These are phyloP conservation scores for Saccharum hybrid DNA, from an alignment of 202 grass and related monocot genomes.

Conservation along the genomic window DNA sequence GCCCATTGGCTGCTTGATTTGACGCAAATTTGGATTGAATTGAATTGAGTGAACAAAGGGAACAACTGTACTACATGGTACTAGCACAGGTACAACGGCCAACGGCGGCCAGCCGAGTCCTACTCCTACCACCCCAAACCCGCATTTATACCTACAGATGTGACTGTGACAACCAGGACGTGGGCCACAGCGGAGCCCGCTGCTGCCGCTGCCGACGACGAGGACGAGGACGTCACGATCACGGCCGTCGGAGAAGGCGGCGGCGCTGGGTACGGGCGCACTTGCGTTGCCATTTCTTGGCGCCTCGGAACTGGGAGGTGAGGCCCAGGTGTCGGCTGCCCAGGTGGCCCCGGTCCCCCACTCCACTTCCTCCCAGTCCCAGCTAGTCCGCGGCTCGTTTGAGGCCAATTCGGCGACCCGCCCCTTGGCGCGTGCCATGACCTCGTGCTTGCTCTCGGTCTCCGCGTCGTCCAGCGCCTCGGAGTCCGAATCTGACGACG, in stretches of 20 bases:
- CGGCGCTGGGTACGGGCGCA: not conserved
- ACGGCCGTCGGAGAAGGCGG: not conserved
- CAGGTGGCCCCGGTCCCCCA: slow-evolving; percentile 53
- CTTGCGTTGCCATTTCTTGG: slow-evolving; percentile 26
- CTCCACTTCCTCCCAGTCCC: slow-evolving; percentile 22
- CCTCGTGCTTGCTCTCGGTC: slow-evolving; percentile 43
- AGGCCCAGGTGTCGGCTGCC: slow-evolving; percentile 57
- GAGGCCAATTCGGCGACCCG: slow-evolving; percentile 76
- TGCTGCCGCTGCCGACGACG: not conserved
- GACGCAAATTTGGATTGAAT: slow-evolving; percentile 27
- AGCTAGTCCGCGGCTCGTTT: slow-evolving; percentile 37
- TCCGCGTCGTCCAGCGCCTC: slow-evolving; percentile 11
- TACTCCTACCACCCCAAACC: not conserved
- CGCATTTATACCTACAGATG: slow-evolving; percentile 17
- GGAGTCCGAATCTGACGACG: slow-evolving; percentile 57
- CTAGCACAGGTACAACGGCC: slow-evolving; percentile 21
- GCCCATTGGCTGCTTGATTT: not conserved
- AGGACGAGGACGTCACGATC: slow-evolving; percentile 8
- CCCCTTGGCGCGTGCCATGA: slow-evolving; percentile 62
- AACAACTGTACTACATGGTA: slow-evolving; percentile 32
- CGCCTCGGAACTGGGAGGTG: slow-evolving; percentile 4
- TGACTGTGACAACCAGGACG: not conserved
- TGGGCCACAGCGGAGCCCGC: not conserved
- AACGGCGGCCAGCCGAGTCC: slow-evolving; percentile 40
- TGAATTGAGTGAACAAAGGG: slow-evolving; percentile 22